These are phyloP conservation scores for Usnea hakonensis DNA, from an alignment of 495 filamentous ascomycete genomes.

Conservation along the genomic window DNA sequence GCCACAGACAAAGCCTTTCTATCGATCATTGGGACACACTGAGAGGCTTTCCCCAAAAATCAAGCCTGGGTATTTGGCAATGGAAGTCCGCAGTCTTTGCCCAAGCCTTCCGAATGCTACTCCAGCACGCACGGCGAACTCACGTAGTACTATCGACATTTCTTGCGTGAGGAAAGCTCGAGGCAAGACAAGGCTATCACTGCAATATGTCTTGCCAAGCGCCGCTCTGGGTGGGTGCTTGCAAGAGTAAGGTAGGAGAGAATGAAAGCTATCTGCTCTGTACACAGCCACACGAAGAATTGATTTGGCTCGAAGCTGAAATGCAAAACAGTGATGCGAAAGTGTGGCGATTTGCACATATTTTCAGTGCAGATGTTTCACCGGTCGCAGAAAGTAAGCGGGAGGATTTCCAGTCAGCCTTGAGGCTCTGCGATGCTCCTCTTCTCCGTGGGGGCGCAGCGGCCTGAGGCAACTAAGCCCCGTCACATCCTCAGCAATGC, in stretches of 20 bases:
- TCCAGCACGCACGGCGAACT: background rate
- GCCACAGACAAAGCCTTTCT: background rate
- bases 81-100: background rate
- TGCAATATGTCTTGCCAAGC: background rate
- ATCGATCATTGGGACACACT: background rate
- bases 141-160: background rate
- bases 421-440: background rate
- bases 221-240: background rate
- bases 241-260: background rate
- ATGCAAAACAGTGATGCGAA: no score
- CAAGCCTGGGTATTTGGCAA: background rate
- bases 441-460: background rate
- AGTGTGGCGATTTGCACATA: background rate
- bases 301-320: no score
- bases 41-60: background rate
- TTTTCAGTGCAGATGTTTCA: background rate
- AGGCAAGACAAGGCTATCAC: background rate
- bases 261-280: background rate
- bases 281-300: background rate
- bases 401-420: slow-evolving; percentile 1
- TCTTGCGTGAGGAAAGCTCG: background rate
- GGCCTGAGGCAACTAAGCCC: background rate
- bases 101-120: background rate
- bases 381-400: background rate
- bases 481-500: no score